Percentiles rank a stretch among this genome's conserved stretches.
Evolutionary conservation across 306 rosid genomes (phyloP).

Genomic region (Medicago ruthenica): DNA sequence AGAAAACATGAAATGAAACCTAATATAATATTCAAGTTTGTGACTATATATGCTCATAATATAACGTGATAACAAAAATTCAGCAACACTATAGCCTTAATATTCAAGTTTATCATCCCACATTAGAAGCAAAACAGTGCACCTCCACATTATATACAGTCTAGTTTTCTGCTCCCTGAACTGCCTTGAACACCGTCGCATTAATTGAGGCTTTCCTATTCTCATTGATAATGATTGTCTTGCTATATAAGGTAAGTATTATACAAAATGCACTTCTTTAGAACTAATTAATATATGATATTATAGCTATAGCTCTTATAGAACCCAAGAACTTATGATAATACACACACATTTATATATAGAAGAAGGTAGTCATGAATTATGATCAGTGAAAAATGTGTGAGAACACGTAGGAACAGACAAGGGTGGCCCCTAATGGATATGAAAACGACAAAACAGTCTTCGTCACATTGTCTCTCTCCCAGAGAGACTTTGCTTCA

Average conservation of each 20-base stretch:
- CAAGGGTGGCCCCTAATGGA: slow-evolving; percentile 46
- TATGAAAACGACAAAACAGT: slow-evolving; percentile 55
- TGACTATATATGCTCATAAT: background rate
- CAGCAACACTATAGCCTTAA: background rate
- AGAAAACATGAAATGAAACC: background rate
- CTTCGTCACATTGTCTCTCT: slow-evolving; percentile 53
- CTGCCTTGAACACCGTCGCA: slow-evolving; percentile 63
- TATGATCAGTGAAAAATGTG: slow-evolving; percentile 29
- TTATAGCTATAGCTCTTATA: slow-evolving; percentile 6
- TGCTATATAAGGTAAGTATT: slow-evolving; percentile 36
- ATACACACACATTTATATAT: background rate
- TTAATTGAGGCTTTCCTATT: slow-evolving; percentile 44
- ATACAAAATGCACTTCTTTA: background rate
- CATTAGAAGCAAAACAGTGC: slow-evolving; percentile 59
- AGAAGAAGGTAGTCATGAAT: slow-evolving; percentile 8
- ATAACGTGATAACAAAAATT: background rate
- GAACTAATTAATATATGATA: background rate
- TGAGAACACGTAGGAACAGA: slow-evolving; percentile 35
- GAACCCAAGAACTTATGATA: slow-evolving; percentile 1
- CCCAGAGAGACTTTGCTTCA: slow-evolving; percentile 41
- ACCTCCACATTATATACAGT: slow-evolving; percentile 72
- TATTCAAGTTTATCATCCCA: slow-evolving; percentile 50
- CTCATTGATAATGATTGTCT: slow-evolving; percentile 39
- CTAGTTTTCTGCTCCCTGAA: slow-evolving; percentile 63
- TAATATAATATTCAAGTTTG: background rate